Conservation (phyloP, 2,329 filamentous ascomycete genomes). For the Madurella mycetomatis region DNA sequence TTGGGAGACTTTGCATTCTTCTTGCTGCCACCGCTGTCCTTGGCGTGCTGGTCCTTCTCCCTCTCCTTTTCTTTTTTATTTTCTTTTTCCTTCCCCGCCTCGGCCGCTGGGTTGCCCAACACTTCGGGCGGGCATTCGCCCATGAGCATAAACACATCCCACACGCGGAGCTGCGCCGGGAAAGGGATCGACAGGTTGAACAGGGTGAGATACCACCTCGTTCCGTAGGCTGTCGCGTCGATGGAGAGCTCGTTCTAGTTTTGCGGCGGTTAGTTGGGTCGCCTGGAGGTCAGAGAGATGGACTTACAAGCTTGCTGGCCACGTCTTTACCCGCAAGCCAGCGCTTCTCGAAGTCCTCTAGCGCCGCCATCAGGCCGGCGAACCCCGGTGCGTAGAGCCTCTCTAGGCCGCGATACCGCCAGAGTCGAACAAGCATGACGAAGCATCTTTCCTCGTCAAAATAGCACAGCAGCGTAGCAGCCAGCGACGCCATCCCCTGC, state of each 20-base stretch:
- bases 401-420: slow-evolving; percentile 82
- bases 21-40: slow-evolving; percentile 26
- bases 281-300: background rate
- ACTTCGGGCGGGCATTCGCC: slow-evolving; percentile 60
- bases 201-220: slow-evolving; percentile 92
- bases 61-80: slow-evolving; percentile 14
- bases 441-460: slow-evolving; percentile 94
- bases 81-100: slow-evolving; percentile 3
- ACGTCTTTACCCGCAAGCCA: slow-evolving; percentile 77
- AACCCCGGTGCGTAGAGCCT: slow-evolving; percentile 82
- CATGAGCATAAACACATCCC: slow-evolving; percentile 96
- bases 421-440: slow-evolving; percentile 93
- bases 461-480: slow-evolving; percentile 89
- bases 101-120: slow-evolving; percentile 7
- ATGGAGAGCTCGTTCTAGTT: slow-evolving; percentile 69
- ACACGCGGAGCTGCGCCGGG: slow-evolving; percentile 86
- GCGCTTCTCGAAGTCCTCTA: slow-evolving; percentile 76
- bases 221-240: slow-evolving; percentile 87
- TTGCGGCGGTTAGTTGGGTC: slow-evolving; percentile 13
- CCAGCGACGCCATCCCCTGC: slow-evolving; percentile 93
- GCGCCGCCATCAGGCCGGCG: slow-evolving; percentile 75
- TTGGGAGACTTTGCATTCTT: slow-evolving; percentile 37
- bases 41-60: slow-evolving; percentile 15
- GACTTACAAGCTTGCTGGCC: slow-evolving; percentile 70
- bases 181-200: slow-evolving; percentile 98